Evolutionary conservation across 1,284 basidiomycete genomes (phyloP).

Genomic region (Leccinum griseonigrum): DNA sequence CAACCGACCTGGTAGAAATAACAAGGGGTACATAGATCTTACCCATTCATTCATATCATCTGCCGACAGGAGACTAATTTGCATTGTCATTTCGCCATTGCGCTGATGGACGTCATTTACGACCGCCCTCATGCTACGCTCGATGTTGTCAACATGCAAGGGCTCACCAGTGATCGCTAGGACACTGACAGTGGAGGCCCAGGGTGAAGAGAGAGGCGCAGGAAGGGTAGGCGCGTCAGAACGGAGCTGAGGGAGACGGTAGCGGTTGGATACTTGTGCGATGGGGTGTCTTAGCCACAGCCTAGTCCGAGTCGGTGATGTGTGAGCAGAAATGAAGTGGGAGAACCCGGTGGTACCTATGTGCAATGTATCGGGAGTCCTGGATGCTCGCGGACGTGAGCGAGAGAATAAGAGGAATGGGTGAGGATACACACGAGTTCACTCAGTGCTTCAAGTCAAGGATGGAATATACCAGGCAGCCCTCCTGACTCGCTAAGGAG

Average conservation of each 20-base stretch:
- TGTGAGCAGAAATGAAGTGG: not conserved
- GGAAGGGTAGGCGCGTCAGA: conserved; percentile 63
- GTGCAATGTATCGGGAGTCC: conserved; percentile 54
- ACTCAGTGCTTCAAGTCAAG: conserved; percentile 78
- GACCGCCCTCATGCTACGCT: conserved; percentile 62
- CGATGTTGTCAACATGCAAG: conserved; percentile 55
- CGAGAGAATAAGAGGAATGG: not conserved
- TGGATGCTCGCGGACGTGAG: conserved; percentile 39
- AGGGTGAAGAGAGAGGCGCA: conserved; percentile 43
- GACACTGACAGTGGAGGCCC: conserved; percentile 56
- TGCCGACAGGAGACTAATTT: conserved; percentile 75
- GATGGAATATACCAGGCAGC: conserved; percentile 79
- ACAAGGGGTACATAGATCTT: conserved; percentile 19
- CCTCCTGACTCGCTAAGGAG: conserved; percentile 82
- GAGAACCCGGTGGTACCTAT: conserved; percentile 40
- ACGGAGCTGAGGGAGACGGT: conserved; percentile 63
- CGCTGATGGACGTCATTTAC: conserved; percentile 64
- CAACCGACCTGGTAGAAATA: not conserved
- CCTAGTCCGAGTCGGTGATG: conserved; percentile 36
- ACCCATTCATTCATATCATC: conserved; percentile 86
- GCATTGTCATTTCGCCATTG: conserved; percentile 53
- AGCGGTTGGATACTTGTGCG: conserved; percentile 72
- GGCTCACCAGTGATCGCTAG: conserved; percentile 45
- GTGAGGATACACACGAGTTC: conserved; percentile 46
- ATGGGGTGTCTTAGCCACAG: conserved; percentile 62